Evolutionary conservation across 208 protist species (phyloP), one percentile per base, ranked within the genome.

Genomic region (Leishmania arabica): DNA sequence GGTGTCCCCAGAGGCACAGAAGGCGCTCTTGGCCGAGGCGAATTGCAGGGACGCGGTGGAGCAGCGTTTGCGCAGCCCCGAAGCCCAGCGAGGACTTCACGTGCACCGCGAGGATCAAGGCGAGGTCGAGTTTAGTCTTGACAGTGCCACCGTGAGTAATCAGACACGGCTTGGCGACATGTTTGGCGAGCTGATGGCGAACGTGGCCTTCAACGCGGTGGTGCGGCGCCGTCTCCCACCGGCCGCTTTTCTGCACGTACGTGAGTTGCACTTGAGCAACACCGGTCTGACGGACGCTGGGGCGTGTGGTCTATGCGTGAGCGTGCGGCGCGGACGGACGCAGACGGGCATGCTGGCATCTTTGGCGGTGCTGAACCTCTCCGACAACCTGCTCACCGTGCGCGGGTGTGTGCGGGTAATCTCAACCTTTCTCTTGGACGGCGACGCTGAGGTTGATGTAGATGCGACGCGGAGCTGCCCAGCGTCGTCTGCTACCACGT

Each of bases 111-210:
- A 87, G 62, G 60, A 81, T 34, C 70, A 78, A 37, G 77, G 84
- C 1, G 84, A 83, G 75, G 54, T 74, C 21, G 84, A 81, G 75
- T 95, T 96, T 69, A 79, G 77, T 42, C 69, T 95, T 19, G 72
- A 89, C n/a, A 83, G 49, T 51, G 75, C 84, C 47, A 77, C 83
- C 4, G 74, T 75, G 54, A 64, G 86, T 58, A 84, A 78, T 17
- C 93, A 97, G 74, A 86, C 88, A n/a, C 89, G 86, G 45, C 86
- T 94, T 27, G 93, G 93, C 53, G 88, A 92, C 73, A 85, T 95
- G 47, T 42, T 92, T 5, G 87, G 84, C 75, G 92, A 95, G 84
- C 66, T 97, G 8, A 73, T 95, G 53, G 91, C 93, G 13, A 89
- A 97, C 75, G 90, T 88, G 3, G 85, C 88, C 8, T 90, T 91